These are phyloP conservation scores for Termitomyces sp. DNA, from an alignment of 768 basidiomycete species.

Conservation along the genomic window DNA sequence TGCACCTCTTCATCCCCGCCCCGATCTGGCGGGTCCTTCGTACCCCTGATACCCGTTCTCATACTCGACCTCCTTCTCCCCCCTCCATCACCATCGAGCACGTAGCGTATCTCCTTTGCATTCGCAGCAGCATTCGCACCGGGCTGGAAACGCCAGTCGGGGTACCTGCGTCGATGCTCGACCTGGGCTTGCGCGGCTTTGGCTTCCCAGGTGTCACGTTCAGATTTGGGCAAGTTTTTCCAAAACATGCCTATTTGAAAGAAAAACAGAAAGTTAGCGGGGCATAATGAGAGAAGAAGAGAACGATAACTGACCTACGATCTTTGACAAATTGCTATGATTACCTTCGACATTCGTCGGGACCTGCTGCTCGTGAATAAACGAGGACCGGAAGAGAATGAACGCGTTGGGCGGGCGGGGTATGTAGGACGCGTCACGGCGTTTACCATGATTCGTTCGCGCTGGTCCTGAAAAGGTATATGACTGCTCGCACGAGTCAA, in stretches of 20 bases:
- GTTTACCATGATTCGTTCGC: conserved; percentile 49
- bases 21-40: not conserved
- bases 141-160: conserved; percentile 79
- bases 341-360: conserved; percentile 75
- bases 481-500: not conserved
- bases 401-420: conserved; percentile 83
- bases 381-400: conserved; percentile 79
- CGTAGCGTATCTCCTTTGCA: conserved; percentile 21
- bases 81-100: not conserved
- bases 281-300: not conserved
- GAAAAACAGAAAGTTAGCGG: not conserved
- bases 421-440: conserved; percentile 67
- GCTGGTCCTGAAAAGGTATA: not conserved
- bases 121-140: conserved; percentile 34
- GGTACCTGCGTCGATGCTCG: conserved; percentile 68
- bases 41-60: not conserved
- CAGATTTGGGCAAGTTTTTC: conserved; percentile 61
- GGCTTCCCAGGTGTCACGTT: conserved; percentile 71
- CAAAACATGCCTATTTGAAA: conserved; percentile 54
- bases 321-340: conserved; percentile 74
- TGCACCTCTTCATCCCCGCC: no score
- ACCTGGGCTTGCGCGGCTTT: conserved; percentile 64
- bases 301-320: conserved; percentile 49
- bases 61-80: no score
- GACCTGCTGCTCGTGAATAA: conserved; percentile 68